phyloP scores from a whole-genome alignment of 257 asterid genomes.

The Mitragyna speciosa region DNA sequence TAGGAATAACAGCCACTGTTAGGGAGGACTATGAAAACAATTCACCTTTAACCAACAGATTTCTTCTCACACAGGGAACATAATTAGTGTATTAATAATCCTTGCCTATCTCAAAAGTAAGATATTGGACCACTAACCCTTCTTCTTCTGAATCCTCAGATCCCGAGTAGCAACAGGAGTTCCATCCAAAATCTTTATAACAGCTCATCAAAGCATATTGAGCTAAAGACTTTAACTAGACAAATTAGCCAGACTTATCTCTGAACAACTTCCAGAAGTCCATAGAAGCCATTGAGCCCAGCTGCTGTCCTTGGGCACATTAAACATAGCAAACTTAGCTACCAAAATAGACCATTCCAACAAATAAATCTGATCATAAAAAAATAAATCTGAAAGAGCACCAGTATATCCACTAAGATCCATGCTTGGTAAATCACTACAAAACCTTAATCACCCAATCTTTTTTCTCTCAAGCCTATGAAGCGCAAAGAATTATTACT shows the following conservation, averaged over 20 bases:
- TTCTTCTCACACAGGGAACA: background rate
- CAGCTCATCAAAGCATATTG: background rate
- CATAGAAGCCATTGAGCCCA: background rate
- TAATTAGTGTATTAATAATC: background rate
- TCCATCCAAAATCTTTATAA: background rate
- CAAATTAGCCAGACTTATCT: background rate
- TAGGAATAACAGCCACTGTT: background rate
- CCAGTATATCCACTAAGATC: background rate
- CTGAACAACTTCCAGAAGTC: background rate
- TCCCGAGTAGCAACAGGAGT: background rate
- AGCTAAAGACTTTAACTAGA: background rate
- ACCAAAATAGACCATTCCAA: background rate
- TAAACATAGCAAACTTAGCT: background rate
- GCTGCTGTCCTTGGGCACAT: background rate
- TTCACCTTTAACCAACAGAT: background rate
- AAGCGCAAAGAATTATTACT: background rate
- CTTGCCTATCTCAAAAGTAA: background rate
- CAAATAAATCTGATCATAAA: background rate
- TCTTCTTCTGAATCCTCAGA: background rate
- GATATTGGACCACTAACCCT: background rate
- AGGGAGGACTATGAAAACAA: background rate
- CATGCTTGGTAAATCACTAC: background rate
- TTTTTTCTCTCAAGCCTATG: background rate
- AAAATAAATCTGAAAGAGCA: background rate
- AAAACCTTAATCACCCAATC: background rate